phyloP scores from a whole-genome alignment of 2,329 filamentous ascomycete species.

The Fusarium mexicanum region DNA sequence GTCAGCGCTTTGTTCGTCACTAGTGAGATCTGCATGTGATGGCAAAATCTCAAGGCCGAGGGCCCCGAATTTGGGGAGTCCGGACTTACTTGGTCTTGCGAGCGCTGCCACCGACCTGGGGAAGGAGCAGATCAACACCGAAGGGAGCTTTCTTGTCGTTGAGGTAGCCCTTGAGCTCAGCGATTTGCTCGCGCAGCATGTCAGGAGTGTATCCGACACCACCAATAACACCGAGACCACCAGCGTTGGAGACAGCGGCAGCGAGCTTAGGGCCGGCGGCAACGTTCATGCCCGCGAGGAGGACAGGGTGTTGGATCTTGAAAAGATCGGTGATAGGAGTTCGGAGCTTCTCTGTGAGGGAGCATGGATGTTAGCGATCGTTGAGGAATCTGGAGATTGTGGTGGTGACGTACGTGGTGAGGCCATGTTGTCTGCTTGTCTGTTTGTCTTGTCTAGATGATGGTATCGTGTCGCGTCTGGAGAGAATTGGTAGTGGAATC shows the following conservation, averaged over 20 bases:
- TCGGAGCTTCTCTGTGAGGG: conserved; percentile 67
- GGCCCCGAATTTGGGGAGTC: not conserved
- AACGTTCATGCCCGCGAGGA: conserved; percentile 99
- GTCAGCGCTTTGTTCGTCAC: conserved; percentile 13
- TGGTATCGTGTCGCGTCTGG: conserved; percentile 18
- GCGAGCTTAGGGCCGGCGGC: conserved; percentile 96
- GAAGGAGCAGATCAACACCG: conserved; percentile 91
- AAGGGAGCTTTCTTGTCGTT: conserved; percentile 94
- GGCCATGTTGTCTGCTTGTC: conserved; percentile 66
- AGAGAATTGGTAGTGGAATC: not conserved
- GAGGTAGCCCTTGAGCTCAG: conserved; percentile 89
- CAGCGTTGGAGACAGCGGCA: conserved; percentile 95
- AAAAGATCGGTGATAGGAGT: conserved; percentile 95
- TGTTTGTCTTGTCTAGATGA: not conserved
- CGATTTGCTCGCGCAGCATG: conserved; percentile 95
- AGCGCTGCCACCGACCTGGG: conserved; percentile 92
- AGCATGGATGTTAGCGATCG: conserved; percentile 18
- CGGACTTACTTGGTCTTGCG: conserved; percentile 84
- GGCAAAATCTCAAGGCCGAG: not conserved
- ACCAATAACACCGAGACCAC: conserved; percentile 95
- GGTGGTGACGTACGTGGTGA: conserved; percentile 77
- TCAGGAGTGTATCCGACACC: conserved; percentile 96
- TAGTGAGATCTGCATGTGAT: conserved; percentile 37
- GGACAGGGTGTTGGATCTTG: conserved; percentile 95
- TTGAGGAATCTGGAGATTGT: not conserved